A percentile compares a stretch with the other conserved stretches of the same genome.
These are phyloP conservation scores for Potentilla sterilis DNA, from an alignment of 306 rosid species.

Conservation along the genomic window DNA sequence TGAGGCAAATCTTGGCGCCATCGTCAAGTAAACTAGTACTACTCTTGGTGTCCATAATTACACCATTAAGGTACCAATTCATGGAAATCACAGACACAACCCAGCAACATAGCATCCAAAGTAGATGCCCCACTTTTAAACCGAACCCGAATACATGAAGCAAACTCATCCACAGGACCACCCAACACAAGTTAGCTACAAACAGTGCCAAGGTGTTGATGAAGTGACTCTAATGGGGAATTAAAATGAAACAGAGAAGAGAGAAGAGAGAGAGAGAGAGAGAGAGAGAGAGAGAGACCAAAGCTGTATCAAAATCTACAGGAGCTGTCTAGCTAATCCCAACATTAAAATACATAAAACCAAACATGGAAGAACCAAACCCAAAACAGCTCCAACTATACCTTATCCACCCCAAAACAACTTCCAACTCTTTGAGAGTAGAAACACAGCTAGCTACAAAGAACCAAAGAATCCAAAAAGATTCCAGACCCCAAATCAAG, in stretches of 20 bases:
- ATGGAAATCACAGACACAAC: constrained; percentile 60
- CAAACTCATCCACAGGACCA: constrained; percentile 74
- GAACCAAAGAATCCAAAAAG: constrained; percentile 75
- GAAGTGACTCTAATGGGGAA: constrained; percentile 37
- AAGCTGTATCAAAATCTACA: constrained; percentile 55
- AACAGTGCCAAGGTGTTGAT: constrained; percentile 37
- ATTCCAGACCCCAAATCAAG: constrained; percentile 50
- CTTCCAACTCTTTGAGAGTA: constrained; percentile 38
- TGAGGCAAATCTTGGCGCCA: constrained; percentile 56
- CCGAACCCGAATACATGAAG: constrained; percentile 79
- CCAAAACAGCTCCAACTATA: background rate
- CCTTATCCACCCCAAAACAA: constrained; percentile 28
- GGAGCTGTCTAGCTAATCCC: constrained; percentile 47
- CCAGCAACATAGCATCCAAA: constrained; percentile 76
- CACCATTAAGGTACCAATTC: constrained; percentile 61
- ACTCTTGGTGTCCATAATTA: constrained; percentile 52
- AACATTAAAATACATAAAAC: constrained; percentile 24
- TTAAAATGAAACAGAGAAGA: background rate
- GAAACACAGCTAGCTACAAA: constrained; percentile 32
- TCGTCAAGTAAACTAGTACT: constrained; percentile 48
- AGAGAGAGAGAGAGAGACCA: constrained; percentile 23
- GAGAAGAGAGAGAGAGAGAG: constrained; percentile 7
- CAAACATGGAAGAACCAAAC: constrained; percentile 31
- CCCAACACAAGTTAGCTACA: constrained; percentile 44
- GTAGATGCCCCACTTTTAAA: constrained; percentile 76